Evolutionary conservation across 176 grass and related monocot genomes (phyloP).

Genomic region (Neostapfia colusana): DNA sequence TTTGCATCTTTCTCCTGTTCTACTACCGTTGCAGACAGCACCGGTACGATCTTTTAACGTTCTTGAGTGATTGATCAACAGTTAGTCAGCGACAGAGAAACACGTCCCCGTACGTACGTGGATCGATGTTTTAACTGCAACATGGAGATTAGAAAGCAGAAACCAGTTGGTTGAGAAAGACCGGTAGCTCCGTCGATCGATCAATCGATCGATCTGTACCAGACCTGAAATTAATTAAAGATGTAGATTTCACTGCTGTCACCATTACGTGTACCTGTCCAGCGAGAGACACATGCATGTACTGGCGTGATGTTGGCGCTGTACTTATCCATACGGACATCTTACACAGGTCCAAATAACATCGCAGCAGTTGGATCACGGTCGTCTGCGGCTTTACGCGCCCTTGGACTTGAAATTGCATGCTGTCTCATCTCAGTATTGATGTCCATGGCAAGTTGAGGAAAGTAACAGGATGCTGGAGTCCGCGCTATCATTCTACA

Average conservation of each 20-base stretch:
- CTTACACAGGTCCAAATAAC: constrained; percentile 23
- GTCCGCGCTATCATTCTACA: neutral
- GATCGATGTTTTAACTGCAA: constrained; percentile 11
- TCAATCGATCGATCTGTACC: constrained; percentile 5
- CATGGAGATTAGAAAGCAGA: neutral
- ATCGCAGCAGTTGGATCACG: constrained; percentile 24
- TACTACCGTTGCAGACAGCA: neutral
- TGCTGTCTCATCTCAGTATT: constrained; percentile 14
- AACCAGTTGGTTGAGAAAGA: neutral
- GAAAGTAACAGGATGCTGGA: neutral
- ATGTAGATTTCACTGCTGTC: constrained; percentile 40
- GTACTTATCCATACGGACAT: constrained; percentile 36
- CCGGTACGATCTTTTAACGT: no score
- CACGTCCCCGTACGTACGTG: neutral
- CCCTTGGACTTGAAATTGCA: constrained; percentile 32
- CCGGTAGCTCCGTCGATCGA: neutral
- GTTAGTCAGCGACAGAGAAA: neutral
- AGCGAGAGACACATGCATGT: constrained; percentile 43
- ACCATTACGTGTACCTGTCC: constrained; percentile 50
- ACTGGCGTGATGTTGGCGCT: constrained; percentile 36
- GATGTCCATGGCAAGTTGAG: constrained; percentile 37
- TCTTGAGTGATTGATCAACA: neutral
- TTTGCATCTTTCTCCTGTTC: neutral
- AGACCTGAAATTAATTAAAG: constrained; percentile 27
- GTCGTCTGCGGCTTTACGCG: constrained; percentile 38